Base-by-base conservation (phyloP, 1,284 basidiomycete species). In the Trichosporon ovoides region DNA sequence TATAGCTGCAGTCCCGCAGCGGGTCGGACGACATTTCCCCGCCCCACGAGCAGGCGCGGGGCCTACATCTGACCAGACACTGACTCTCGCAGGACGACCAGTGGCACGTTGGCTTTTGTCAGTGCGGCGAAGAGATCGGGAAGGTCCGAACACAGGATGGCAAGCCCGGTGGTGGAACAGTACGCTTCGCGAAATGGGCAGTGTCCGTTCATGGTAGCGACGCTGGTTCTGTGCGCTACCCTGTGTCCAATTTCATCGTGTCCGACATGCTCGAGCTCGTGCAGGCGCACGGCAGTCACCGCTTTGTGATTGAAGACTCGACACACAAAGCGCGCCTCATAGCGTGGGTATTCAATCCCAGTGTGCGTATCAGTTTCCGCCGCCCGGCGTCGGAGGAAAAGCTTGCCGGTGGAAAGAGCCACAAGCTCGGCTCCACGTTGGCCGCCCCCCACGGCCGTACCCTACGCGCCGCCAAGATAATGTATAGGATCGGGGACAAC, bases 321-420 rank as follows among this genome's bases (percentile, higher is more conserved):
- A 84, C 86, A 19, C 87, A 90, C 61, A 82, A 81, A 34, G 84
- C 87, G 7, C 80, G 87, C 51, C 81, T 94, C n/a, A 78, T 92
- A 60, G 88, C 91, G 58, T 94, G 91, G 91, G 73, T 94, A 19
- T 94, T 95, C 82, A 94, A 92, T 73, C 90, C 91, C 0, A 85
- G 81, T 59, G 84, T 94, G 64, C 83, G 83, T 12, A 76, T 94
- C 28, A 83, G 89, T 1, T 93, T 91, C 70, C 61, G 66, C 19
- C 52, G 58, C 28, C 53, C 64, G 1, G 53, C 48, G n/a, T 19
- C 40, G 11, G 28, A 48, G 57, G 48, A 55, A 56, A 36, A 48
- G 36, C n/a, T 46, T 38, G 38, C 57, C 52, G 16, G 43, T n/a
- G 40, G 52, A 33, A 20, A 38, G 50, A 38, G 24, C 43, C 43